phyloP scores from a whole-genome alignment of 139 green algal species.

The Pleodorina starrii region DNA sequence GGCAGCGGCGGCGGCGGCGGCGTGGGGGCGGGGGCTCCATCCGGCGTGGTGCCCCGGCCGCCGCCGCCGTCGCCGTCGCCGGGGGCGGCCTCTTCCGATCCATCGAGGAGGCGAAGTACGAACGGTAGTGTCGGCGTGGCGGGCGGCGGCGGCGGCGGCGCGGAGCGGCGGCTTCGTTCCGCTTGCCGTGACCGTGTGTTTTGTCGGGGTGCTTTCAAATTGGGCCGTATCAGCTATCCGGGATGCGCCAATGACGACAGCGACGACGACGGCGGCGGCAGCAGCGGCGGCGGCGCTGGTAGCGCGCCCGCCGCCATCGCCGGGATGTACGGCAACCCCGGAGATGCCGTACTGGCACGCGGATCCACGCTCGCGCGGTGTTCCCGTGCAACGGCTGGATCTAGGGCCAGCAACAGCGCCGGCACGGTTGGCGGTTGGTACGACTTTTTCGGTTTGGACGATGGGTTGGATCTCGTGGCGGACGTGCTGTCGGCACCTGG shows the following conservation, averaged over 20 bases:
- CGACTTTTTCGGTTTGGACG: slow-evolving; percentile 19
- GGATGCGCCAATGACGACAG: neutral
- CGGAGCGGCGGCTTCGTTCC: too few species aligned
- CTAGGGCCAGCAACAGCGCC: neutral
- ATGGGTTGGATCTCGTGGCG: too few species aligned
- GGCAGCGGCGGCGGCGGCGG: neutral
- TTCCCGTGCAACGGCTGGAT: neutral
- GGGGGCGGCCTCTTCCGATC: neutral
- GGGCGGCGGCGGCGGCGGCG: neutral
- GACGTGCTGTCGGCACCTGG: neutral
- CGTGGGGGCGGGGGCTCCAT: neutral
- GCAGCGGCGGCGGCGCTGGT: neutral
- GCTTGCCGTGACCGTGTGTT: neutral
- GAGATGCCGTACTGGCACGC: neutral
- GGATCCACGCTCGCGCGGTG: neutral
- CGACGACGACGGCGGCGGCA: neutral
- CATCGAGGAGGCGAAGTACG: neutral
- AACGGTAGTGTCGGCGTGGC: neutral
- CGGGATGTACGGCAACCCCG: neutral
- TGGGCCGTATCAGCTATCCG: neutral
- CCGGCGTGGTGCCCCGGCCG: neutral
- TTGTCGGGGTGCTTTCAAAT: neutral
- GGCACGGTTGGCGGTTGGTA: neutral
- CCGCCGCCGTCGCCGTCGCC: neutral
- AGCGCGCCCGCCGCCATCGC: neutral